A percentile compares a stretch with the other conserved stretches of the same genome.
phyloP scores from a whole-genome alignment of 371 early-diverging fungal genomes.

The Mortierella sp. region DNA sequence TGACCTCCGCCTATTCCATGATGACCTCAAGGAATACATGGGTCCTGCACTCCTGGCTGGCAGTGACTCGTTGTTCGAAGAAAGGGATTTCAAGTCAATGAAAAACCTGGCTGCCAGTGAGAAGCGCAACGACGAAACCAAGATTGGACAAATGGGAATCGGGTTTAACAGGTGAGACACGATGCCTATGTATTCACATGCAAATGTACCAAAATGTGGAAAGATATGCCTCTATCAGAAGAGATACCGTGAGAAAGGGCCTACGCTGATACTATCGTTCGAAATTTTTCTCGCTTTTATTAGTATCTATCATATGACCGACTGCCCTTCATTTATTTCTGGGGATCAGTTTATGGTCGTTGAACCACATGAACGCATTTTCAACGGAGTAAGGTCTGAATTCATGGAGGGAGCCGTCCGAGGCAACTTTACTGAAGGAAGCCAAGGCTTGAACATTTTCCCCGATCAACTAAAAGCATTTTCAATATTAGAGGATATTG shows the following conservation, averaged over 20 bases:
- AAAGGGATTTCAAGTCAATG: slow-evolving; percentile 44
- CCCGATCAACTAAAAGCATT: slow-evolving; percentile 38
- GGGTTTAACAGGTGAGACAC: slow-evolving; percentile 44
- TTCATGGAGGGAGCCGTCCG: slow-evolving; percentile 18
- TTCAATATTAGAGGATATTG: slow-evolving; percentile 31
- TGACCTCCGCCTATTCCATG: slow-evolving; percentile 7
- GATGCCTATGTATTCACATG: not conserved
- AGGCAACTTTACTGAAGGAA: slow-evolving; percentile 12
- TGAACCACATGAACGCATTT: slow-evolving; percentile 52
- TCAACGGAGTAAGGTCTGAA: slow-evolving; percentile 17
- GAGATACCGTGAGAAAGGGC: not conserved
- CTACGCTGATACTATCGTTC: not conserved
- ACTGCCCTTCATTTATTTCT: slow-evolving; percentile 55
- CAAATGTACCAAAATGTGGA: no score
- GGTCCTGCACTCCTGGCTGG: slow-evolving; percentile 57
- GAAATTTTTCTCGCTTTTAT: not conserved
- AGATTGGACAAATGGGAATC: slow-evolving; percentile 56
- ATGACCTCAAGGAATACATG: slow-evolving; percentile 43
- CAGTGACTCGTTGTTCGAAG: slow-evolving; percentile 41
- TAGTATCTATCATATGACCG: slow-evolving; percentile 58
- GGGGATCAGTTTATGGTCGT: slow-evolving; percentile 36
- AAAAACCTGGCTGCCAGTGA: slow-evolving; percentile 48
- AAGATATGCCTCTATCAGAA: no score
- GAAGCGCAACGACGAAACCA: slow-evolving; percentile 37
- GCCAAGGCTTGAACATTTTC: slow-evolving; percentile 1